Base-by-base conservation (phyloP, 495 filamentous ascomycete species). In the Penicillium mononematosum region DNA sequence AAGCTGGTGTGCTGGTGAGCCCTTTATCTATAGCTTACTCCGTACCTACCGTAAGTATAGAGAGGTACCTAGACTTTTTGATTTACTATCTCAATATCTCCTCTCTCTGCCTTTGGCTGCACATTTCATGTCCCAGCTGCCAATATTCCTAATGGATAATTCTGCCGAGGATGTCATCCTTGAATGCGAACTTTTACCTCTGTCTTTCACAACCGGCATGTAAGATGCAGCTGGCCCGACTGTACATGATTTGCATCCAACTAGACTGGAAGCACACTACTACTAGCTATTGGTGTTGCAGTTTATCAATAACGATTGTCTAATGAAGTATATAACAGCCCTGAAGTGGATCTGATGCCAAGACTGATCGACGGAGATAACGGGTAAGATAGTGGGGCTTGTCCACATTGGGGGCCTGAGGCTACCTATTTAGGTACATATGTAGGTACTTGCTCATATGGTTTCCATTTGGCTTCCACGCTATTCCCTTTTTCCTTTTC, bases 221-320 rank as follows among this genome's bases (percentile, higher is more conserved):
- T 77, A 80, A 79, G 83, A 86, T 66, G 82, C 82, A 44, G 75
- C 81, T 50, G 80, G 62, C 82, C 81, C 24, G 83, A 84, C 2
- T 86, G 79, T 65, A 77, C 77, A 72, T 85, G 82, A 59, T 86
- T 87, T 62, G 81, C 83, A 32, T 85, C 82, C 32, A 86, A 86
- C 68, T 83, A 87, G 61, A 86, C 84, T 1, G 84, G 84, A 59
- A 87, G 86, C 70, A 83, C 82, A 14, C 77, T 87, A 44, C 66
- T 85, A 43, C 73, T 85, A 19, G 83, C 81, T 32, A 70, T 83
- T 45, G 75, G 55, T 39, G 59, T 81, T 29, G 79, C 82, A 14
- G 67, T 64, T 80, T 19, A 74, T 75, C 50, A 73, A 73, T 43
- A 55, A 67, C 12, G 56, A 29, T 10, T 10, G 27, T 29, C 27